phyloP scores from a whole-genome alignment of 768 basidiomycete species.

The Xerocomellus dryophilus region DNA sequence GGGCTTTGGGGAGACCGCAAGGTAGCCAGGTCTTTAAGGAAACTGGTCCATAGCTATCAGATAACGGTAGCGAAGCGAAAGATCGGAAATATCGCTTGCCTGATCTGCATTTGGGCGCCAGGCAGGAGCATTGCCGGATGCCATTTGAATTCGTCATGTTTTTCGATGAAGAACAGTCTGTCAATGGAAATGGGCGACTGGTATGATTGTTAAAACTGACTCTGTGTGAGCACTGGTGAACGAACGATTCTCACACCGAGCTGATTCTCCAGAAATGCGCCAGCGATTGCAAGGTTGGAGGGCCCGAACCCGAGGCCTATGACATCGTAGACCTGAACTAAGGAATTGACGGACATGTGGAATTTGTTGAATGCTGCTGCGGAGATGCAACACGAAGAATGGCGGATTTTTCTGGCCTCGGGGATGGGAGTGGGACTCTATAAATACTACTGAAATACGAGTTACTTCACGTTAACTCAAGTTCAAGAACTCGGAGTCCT shows the following conservation, averaged over 20 bases:
- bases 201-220: not conserved
- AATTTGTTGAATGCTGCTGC: not conserved
- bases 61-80: not conserved
- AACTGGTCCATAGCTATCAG: slow-evolving; percentile 31
- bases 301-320: slow-evolving; percentile 54
- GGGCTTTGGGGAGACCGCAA: slow-evolving; percentile 49
- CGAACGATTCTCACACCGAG: slow-evolving; percentile 7
- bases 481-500: too few species aligned
- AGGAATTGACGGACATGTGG: slow-evolving; percentile 4
- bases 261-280: slow-evolving; percentile 44
- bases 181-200: slow-evolving; percentile 22
- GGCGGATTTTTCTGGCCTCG: not conserved
- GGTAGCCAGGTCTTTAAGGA: slow-evolving; percentile 54
- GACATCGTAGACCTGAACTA: slow-evolving; percentile 36
- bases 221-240: not conserved
- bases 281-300: slow-evolving; percentile 50
- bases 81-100: slow-evolving; percentile 26
- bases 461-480: too few species aligned
- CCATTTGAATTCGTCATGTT: slow-evolving; percentile 47
- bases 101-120: slow-evolving; percentile 53
- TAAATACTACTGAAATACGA: not conserved
- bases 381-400: not conserved
- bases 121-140: slow-evolving; percentile 56
- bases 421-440: not conserved
- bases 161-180: slow-evolving; percentile 47